Conservation (phyloP, 441 rosid genomes). For the Eruca vesicaria region DNA sequence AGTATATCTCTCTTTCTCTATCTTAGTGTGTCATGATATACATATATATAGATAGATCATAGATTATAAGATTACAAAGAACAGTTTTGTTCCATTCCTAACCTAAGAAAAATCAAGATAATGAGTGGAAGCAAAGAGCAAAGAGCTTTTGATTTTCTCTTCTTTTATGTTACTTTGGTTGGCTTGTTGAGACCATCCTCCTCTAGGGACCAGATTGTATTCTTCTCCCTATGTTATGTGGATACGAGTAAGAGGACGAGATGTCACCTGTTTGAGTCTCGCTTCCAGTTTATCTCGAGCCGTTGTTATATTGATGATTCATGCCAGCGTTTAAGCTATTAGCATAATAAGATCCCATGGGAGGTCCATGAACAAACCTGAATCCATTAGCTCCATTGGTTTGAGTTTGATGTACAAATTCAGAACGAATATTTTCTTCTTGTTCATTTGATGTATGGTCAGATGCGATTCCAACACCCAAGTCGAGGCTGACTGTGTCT, state of each 20-base stretch:
- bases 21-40: conserved; percentile 12
- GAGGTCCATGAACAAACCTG: conserved; percentile 50
- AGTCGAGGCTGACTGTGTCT: conserved; percentile 76
- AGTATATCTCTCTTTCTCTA: conserved; percentile 20
- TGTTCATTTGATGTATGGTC: conserved; percentile 47
- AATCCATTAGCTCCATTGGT: conserved; percentile 47
- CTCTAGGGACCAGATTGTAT: conserved; percentile 71
- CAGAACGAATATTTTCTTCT: conserved; percentile 37
- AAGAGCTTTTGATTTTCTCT: background rate
- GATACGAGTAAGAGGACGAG: conserved; percentile 58
- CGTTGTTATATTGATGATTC: conserved; percentile 49
- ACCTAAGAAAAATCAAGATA: conserved; percentile 17
- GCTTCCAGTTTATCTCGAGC: conserved; percentile 46
- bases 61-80: conserved; percentile 26
- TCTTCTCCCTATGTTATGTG: conserved; percentile 73
- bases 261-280: conserved; percentile 50
- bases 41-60: conserved; percentile 13
- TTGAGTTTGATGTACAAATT: conserved; percentile 37
- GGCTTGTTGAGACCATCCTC: background rate
- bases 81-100: conserved; percentile 26
- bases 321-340: conserved; percentile 48
- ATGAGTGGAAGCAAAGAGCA: conserved; percentile 22
- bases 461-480: conserved; percentile 85
- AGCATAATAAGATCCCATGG: conserved; percentile 48
- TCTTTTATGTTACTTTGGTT: conserved; percentile 8